phyloP scores from a whole-genome alignment of 2,329 filamentous ascomycete species.

The Fusarium floridanum region DNA sequence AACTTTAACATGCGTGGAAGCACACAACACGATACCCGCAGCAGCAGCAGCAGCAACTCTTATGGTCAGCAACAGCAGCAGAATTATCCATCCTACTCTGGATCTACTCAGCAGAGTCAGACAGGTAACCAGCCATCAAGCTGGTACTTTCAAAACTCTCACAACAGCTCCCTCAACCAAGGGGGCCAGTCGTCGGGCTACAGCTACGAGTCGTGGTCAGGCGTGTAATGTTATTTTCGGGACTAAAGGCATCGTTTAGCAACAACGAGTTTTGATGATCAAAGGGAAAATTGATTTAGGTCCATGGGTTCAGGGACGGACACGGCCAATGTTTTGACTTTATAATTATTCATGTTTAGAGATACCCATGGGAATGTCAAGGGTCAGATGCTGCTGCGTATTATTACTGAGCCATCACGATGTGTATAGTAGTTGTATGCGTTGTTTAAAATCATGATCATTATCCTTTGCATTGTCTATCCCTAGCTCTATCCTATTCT shows the following conservation, averaged over 20 bases:
- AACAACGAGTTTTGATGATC: background rate
- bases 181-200: conserved; percentile 43
- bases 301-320: background rate
- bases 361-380: conserved; percentile 17
- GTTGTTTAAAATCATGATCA: conserved; percentile 1
- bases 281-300: conserved; percentile 6
- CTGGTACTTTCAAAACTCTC: conserved; percentile 48
- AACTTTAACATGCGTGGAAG: conserved; percentile 40
- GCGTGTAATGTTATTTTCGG: conserved; percentile 4
- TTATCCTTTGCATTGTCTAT: conserved; percentile 14
- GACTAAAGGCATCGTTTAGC: background rate
- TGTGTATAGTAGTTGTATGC: background rate
- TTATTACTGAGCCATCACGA: background rate
- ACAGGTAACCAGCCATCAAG: conserved; percentile 28
- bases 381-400: conserved; percentile 1
- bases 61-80: conserved; percentile 36
- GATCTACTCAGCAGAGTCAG: conserved; percentile 33
- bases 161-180: conserved; percentile 31
- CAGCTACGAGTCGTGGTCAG: conserved; percentile 43
- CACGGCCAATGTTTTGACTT: conserved; percentile 1
- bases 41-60: conserved; percentile 16
- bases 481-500: background rate
- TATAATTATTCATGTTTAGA: conserved; percentile 9
- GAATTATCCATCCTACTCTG: conserved; percentile 33
- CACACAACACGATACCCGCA: conserved; percentile 27